Evolutionary conservation across 306 rosid genomes (phyloP), one percentile per base, ranked within the genome.

Genomic region (Cucumis hystrix): DNA sequence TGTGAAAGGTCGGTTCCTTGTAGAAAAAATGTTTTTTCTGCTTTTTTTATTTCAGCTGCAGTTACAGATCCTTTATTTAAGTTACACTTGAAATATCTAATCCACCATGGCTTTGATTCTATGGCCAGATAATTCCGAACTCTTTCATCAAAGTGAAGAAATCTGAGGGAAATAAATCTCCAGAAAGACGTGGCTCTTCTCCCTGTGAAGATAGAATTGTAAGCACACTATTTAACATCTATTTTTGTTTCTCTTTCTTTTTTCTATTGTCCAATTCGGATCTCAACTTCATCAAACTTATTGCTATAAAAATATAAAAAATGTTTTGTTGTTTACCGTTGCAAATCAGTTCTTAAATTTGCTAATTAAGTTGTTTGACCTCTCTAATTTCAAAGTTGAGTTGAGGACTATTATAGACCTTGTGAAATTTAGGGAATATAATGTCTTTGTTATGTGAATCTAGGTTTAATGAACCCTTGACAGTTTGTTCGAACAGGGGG

Each of bases 231-330:
- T 33, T 33, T 33, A 33, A 33, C 37, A 33, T 33, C 37, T 33
- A 33, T 33, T 33, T 33, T 33, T 33, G 37, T 33, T 33, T 33
- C 3, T 33, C 37, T 33, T 33, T 33, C 37, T 33, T 33, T 33
- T 33, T 33, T 33, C 37, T 33, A 3, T 33, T 33, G 37, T 33
- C 37, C 37, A 4, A 4, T 33, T 33, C 5, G 52, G 33, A 39
- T 67, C 33, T n/a, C 17, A 39, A 67, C 72, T 65, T 65, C 74
- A 66, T 66, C 73, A 39, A 39, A 67, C 74, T 20, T 67, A 65
- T 8, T 39, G 72, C 25, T 17, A 65, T 10, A 16, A 67, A 66
- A 40, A 65, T 39, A 5, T 4, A 65, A 20, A 41, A 65, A 15
- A 15, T 39, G 4, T 40, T 39, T 18, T 66, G 52, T 39, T 67